Conservation (phyloP, 2,329 filamentous ascomycete genomes). For the Sclerotiophoma versabilis region DNA sequence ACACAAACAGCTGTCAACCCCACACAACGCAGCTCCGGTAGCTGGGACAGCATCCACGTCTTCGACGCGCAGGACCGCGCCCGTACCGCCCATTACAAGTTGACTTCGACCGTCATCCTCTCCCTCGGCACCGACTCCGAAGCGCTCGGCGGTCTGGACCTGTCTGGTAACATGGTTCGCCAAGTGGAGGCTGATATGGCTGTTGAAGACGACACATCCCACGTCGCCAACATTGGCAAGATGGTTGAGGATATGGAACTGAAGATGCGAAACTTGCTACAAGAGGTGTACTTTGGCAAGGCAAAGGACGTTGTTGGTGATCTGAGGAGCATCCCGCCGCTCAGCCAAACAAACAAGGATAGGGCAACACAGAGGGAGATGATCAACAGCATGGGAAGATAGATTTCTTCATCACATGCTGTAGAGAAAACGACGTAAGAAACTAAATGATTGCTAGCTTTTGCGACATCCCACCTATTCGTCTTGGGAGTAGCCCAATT, state of each 20-base stretch:
- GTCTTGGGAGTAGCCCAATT: neutral
- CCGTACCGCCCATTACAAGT: constrained; percentile 92
- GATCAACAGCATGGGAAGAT: constrained; percentile 65
- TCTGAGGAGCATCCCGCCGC: constrained; percentile 81
- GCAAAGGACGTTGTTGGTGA: constrained; percentile 98
- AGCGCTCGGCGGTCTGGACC: constrained; percentile 82
- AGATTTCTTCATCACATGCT: neutral
- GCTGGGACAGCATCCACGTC: constrained; percentile 99
- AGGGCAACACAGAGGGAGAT: constrained; percentile 87
- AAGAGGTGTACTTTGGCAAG: constrained; percentile 99
- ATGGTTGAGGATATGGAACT: constrained; percentile 99
- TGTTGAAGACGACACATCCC: constrained; percentile 87
- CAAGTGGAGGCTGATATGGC: constrained; percentile 92
- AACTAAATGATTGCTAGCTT: too few species aligned
- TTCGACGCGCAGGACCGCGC: constrained; percentile 95
- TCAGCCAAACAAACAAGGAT: constrained; percentile 86
- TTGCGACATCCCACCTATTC: too few species aligned
- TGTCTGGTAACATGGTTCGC: constrained; percentile 96
- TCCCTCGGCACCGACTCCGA: constrained; percentile 75
- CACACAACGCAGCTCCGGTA: constrained; percentile 72
- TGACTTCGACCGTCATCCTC: constrained; percentile 95
- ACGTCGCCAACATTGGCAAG: constrained; percentile 90
- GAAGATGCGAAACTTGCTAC: constrained; percentile 97
- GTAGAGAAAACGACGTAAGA: neutral
- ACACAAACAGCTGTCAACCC: constrained; percentile 67